Evolutionary conservation across 1,284 basidiomycete genomes (phyloP), one percentile per base, ranked within the genome.

Genomic region (Salmacisia buchloeana): DNA sequence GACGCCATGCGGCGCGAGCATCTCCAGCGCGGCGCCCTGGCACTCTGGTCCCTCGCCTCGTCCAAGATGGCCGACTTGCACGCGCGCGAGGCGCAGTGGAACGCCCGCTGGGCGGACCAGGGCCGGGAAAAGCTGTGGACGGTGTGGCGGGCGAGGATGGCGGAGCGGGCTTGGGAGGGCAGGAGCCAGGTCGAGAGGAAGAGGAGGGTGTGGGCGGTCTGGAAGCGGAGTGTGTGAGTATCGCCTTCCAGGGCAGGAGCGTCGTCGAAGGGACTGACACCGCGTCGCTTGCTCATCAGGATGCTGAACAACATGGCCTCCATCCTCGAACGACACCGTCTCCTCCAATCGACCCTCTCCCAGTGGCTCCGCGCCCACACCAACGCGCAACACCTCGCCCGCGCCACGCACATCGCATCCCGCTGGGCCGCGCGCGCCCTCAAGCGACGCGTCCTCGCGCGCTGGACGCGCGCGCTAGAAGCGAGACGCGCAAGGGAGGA

Each of bases 281-380:
- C n/a, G 6, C 21, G 41, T 6, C 6, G 21, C 21, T n/a, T 9
- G 41, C 41, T n/a, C 18, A n/a, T n/a, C 39, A 49, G 49, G 12
- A 31, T 13, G 29, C 29, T 54, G 9, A 54, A 54, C 29, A 33
- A 31, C 29, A 54, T 54, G 49, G 25, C 29, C 25, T 13, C 10
- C 27, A n/a, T 54, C 2, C 49, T 54, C 29, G 49, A 54, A 54
- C 49, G 49, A 7, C 49, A 54, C 29, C 49, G 49, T 2, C 29
- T 54, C 10, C 49, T 54, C 49, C 49, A 54, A n/a, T 54, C 49
- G 2, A 18, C 49, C 2, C 29, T 54, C 49, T 31, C 49, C 49
- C 6, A 27, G 15, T 54, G 49, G 49, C 27, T 54, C 10, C 49
- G 49, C 27, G 49, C 49, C 25, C 49, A 54, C 29, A 31, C 49